phyloP scores from a whole-genome alignment of 768 basidiomycete genomes.

The Sistotremastrum niveocremeum region DNA sequence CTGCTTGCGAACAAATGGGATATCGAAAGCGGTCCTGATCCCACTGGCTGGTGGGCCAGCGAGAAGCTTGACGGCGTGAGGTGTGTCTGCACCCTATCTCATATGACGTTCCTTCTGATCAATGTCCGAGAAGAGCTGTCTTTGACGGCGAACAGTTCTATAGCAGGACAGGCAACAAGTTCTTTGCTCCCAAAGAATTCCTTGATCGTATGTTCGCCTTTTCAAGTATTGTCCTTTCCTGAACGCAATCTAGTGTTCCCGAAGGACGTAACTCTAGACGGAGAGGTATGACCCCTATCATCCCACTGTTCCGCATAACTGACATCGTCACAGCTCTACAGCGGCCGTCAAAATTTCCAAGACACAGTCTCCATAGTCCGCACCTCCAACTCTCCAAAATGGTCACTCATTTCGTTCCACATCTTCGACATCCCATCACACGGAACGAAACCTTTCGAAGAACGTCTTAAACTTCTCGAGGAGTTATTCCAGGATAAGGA shows the following conservation, averaged over 20 bases:
- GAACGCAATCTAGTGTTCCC: conserved; percentile 29
- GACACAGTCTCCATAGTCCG: conserved; percentile 47
- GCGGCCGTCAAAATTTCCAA: conserved; percentile 43
- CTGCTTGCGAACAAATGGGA: conserved; percentile 48
- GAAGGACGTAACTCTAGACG: conserved; percentile 41
- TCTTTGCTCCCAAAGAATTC: conserved; percentile 45
- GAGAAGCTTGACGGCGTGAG: conserved; percentile 51
- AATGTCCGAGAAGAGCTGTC: conserved; percentile 23
- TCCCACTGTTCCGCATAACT: not conserved
- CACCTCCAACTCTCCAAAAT: conserved; percentile 41
- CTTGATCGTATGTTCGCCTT: conserved; percentile 31
- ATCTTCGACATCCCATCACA: conserved; percentile 46
- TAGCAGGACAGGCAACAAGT: conserved; percentile 45
- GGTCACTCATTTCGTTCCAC: conserved; percentile 42
- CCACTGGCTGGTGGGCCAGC: conserved; percentile 47
- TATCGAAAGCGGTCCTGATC: conserved; percentile 36
- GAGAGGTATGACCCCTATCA: conserved; percentile 19
- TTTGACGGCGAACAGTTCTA: conserved; percentile 40
- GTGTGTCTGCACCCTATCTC: conserved; percentile 17
- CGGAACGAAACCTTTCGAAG: conserved; percentile 34
- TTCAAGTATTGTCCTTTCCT: not conserved
- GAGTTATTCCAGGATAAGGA: conserved; percentile 29
- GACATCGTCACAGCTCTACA: conserved; percentile 24
- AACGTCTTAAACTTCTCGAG: conserved; percentile 31
- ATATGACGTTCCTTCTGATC: not conserved